Evolutionary conservation across 1,284 basidiomycete species (phyloP).

Genomic region (Sparassis latifolia): DNA sequence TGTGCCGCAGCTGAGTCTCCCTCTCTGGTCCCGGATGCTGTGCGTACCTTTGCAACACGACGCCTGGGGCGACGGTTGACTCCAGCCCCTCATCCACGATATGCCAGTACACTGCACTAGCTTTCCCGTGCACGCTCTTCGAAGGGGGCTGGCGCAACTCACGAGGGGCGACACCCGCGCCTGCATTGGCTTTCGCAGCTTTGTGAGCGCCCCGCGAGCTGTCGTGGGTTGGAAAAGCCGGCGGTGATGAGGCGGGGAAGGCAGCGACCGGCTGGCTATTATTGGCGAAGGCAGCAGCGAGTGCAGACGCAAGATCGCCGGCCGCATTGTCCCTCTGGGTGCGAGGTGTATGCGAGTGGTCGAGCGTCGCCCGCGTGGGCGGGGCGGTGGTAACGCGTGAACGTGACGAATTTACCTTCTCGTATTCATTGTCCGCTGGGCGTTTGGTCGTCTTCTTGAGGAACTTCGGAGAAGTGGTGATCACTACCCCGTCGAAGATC

Average conservation of each 20-base stretch:
- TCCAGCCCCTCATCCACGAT: constrained; percentile 2
- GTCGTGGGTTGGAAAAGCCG: neutral
- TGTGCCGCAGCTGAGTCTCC: neutral
- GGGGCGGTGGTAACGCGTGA: no score
- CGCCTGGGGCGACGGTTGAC: neutral
- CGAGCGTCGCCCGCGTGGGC: no score
- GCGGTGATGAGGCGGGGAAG: neutral
- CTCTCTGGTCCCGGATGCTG: neutral
- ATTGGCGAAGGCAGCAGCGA: neutral
- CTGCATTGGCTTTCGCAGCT: neutral
- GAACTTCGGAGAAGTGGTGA: neutral
- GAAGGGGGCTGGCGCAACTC: neutral
- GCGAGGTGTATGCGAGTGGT: no score
- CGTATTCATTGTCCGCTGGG: no score
- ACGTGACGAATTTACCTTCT: no score
- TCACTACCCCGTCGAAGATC: neutral
- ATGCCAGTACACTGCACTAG: neutral
- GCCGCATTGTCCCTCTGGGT: no score
- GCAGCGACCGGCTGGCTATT: neutral
- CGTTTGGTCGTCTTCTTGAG: neutral
- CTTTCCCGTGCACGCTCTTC: neutral
- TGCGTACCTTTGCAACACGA: constrained; percentile 2
- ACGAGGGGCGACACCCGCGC: neutral
- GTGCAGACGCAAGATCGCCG: neutral
- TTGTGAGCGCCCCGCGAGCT: neutral